Base-by-base conservation (phyloP, 148 eudicot genomes). In the Diospyros kaki region DNA sequence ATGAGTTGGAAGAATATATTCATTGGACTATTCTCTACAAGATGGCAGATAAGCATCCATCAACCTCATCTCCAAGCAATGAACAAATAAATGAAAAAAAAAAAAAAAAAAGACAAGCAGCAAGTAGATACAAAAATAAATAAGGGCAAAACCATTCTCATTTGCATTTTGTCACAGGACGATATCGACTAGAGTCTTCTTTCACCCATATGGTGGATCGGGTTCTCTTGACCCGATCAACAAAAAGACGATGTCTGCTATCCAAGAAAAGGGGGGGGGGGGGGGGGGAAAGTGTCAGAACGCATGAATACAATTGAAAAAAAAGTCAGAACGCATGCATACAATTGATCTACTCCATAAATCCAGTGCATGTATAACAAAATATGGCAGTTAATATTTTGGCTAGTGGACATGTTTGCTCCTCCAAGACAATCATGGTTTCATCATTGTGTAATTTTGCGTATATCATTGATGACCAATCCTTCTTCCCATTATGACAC, bases 241-340 rank as follows among this genome's bases (percentile, higher is more conserved):
- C 79, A 51, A 76, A 76, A 41, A 76, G 79, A 51, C 64, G 60
- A 52, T 76, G 79, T 43, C 79, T 76, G 79, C 58, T 62, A 71
- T 71, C 44, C 62, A 51, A 39, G 42, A 38, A 28, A 28, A 0
- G 28, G 28, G 28, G 12, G 2, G 41, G 51, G 39, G 43, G 61
- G 10, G 10, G n/a, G n/a, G n/a, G n/a, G n/a, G n/a, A 39, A 68
- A 17, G n/a, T 28, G 56, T 67, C 11, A 67, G 55, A 48, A 67
- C 18, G 41, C 70, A 48, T 45, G 54, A 15, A 28, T 68, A 50
- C 9, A 68, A 6, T 28, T 42, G 4, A 48, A 18, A 18, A 11
- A 38, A 28, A 9, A 48, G 8, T 9, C 1, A 28, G 28, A 50
- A 38, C 4, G 11, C 1, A 50, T 18, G 46, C 18, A 66, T 42